A percentile compares a stretch with the other conserved stretches of the same genome.
Evolutionary conservation across 2,329 filamentous ascomycete genomes (phyloP).

Genomic region (Hymenoscyphus fraxineus): DNA sequence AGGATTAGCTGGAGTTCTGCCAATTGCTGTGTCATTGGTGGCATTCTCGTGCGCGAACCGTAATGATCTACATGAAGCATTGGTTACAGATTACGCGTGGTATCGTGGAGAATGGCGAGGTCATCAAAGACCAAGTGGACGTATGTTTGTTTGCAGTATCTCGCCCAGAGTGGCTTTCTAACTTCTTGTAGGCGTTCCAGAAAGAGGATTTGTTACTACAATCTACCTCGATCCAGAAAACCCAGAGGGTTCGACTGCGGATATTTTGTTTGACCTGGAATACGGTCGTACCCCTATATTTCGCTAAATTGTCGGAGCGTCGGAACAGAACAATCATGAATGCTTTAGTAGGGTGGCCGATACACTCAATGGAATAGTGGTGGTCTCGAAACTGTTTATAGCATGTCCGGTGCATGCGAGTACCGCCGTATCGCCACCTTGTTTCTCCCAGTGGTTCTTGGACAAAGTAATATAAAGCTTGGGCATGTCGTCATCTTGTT

Average conservation of each 20-base stretch:
- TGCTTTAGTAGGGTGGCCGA: not conserved
- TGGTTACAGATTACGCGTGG: conserved; percentile 14
- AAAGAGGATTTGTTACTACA: conserved; percentile 26
- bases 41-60: conserved; percentile 16
- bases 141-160: not conserved
- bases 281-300: conserved; percentile 11
- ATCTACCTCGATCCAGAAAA: conserved; percentile 31
- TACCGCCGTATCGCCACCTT: too few relatives aligned
- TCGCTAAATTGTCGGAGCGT: not conserved
- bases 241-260: conserved; percentile 19
- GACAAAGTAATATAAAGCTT: too few relatives aligned
- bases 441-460: too few relatives aligned
- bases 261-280: conserved; percentile 21
- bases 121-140: conserved; percentile 7
- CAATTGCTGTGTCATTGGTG: conserved; percentile 15
- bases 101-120: conserved; percentile 5
- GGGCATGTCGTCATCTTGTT: too few relatives aligned
- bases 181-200: conserved; percentile 10
- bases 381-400: too few relatives aligned
- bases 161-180: not conserved
- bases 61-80: conserved; percentile 1
- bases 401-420: too few relatives aligned
- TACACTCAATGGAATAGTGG: not conserved
- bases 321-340: not conserved
- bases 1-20: conserved; percentile 14